Conservation (phyloP, 306 rosid species). For the Lagenaria siceraria region DNA sequence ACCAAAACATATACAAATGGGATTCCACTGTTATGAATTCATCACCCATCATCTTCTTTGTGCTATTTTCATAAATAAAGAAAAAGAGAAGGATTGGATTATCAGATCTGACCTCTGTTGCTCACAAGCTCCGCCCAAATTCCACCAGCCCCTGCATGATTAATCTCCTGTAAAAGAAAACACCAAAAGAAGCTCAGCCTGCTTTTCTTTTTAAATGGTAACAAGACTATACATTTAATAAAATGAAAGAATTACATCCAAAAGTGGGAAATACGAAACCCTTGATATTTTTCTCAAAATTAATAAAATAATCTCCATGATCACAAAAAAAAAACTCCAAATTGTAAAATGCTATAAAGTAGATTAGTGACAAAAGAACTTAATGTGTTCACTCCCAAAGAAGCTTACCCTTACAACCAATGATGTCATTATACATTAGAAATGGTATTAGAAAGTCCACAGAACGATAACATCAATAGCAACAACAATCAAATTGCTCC, state of each 20-base stretch:
- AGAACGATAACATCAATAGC: neutral
- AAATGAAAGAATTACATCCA: neutral
- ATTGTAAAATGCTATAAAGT: neutral
- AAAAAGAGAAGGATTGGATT: neutral
- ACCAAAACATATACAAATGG: neutral
- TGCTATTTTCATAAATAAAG: neutral
- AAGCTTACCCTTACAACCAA: too few species aligned
- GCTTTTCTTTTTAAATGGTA: neutral
- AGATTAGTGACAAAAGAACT: neutral
- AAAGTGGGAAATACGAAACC: neutral
- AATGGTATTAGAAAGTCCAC: neutral
- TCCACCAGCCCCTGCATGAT: slow-evolving; percentile 84
- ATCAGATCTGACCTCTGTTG: slow-evolving; percentile 40
- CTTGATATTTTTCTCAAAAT: neutral
- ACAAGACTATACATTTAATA: neutral
- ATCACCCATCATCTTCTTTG: neutral
- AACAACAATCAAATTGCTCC: neutral
- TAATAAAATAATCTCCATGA: neutral
- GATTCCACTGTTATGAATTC: neutral
- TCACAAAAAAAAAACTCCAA: neutral
- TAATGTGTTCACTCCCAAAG: too few species aligned
- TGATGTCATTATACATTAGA: neutral
- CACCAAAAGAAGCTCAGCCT: neutral
- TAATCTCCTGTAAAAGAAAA: slow-evolving; percentile 48
- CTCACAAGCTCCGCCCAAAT: slow-evolving; percentile 70